Evolutionary conservation across 139 green algal genomes (phyloP).

Genomic region (Dunaliella sp.): DNA sequence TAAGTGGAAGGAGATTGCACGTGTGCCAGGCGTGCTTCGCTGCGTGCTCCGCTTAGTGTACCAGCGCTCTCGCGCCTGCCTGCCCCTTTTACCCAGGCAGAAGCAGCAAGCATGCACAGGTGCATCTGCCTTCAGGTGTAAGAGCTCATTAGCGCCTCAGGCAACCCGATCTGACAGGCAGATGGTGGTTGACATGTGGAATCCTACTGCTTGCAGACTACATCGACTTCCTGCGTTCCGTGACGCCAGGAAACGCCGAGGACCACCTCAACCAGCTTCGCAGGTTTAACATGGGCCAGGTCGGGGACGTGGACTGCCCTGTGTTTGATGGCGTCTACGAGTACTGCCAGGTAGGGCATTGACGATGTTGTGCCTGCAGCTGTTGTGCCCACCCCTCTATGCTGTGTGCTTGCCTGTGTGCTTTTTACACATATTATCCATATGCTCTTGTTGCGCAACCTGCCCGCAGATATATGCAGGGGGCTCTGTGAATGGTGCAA

Average conservation of each 20-base stretch:
- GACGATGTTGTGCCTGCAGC: slow-evolving; percentile 1
- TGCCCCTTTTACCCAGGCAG: too few relatives aligned
- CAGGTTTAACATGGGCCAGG: slow-evolving; percentile 95
- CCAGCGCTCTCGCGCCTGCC: not conserved
- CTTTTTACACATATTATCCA: not conserved
- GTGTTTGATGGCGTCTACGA: slow-evolving; percentile 95
- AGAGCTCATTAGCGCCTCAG: too few relatives aligned
- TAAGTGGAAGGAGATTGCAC: not conserved
- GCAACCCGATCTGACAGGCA: too few relatives aligned
- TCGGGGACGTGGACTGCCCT: slow-evolving; percentile 92
- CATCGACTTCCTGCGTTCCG: slow-evolving; percentile 89
- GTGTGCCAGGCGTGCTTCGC: not conserved
- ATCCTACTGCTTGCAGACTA: slow-evolving; percentile 94
- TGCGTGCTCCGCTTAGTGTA: not conserved
- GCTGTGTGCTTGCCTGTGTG: too few relatives aligned
- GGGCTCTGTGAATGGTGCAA: slow-evolving; percentile 85
- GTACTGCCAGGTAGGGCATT: slow-evolving; percentile 82
- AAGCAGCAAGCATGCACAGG: too few relatives aligned
- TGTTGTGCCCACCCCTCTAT: too few relatives aligned
- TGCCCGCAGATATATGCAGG: slow-evolving; percentile 48
- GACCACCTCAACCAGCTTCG: slow-evolving; percentile 91
- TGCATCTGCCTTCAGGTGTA: too few relatives aligned
- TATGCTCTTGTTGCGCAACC: not conserved
- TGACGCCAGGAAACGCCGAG: slow-evolving; percentile 94
- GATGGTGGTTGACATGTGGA: too few relatives aligned